Base-by-base conservation (phyloP, 768 basidiomycete species). In the Collybia mongolica region DNA sequence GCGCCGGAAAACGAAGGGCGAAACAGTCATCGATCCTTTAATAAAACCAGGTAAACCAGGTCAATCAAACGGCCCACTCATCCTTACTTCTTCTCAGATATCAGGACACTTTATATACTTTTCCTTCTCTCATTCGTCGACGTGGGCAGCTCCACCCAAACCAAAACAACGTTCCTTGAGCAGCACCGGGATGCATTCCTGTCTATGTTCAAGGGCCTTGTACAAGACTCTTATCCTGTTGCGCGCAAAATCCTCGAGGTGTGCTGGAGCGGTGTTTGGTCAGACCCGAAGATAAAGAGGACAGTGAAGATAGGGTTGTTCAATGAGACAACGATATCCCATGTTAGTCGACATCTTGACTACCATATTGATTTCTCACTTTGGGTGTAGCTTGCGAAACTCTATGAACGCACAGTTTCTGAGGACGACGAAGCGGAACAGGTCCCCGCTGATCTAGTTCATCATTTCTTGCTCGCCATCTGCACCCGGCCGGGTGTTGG, bases 401-500 rank as follows among this genome's bases (percentile, higher is more conserved):
- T 96, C 2, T 92, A 96, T 54, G 82, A 85, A 11, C 80, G 89
- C 2, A 65, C 64, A 4, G 65, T 61, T 26, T 58, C 81, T 0
- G 84, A 86, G 54, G 72, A 69, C 6, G 64, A 66, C 1, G 72
- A 78, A 17, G 62, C 70, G 2, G 82, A 83, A 14, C 71, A 83
- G 39, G 65, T 84, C 17, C 86, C 84, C 8, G 92, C 88, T 1
- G 86, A 95, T 55, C 75, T 96, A 3, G 84, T 81, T 0, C 90
- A 93, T 53, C 92, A 94, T 58, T 98, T 97, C 65, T 70, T 97
- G 9, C 79, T 95, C 22, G 88, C 87, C 1, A 82, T 93, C 24
- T 90, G 88, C 58, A 88, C 90, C 0, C 82, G 81, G 20, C 89
- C 91, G 0, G 93, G 94, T 0, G 69, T 74, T 11, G 94, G 94